Conservation (phyloP, 2,329 filamentous ascomycete genomes). For the Fusarium sororula region DNA sequence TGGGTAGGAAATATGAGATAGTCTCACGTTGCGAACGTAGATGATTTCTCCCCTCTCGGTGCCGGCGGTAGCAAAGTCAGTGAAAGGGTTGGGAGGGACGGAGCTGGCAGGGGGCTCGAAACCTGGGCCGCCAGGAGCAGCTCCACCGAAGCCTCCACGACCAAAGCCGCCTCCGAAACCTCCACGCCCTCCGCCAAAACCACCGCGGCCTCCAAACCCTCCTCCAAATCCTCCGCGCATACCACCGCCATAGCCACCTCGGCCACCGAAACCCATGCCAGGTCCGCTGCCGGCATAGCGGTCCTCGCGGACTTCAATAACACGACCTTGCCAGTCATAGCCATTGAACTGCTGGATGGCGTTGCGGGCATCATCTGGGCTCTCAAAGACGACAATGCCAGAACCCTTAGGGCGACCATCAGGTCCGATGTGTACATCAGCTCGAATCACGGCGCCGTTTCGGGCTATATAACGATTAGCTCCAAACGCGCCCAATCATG, state of each 20-base stretch:
- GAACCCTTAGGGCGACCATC: slow-evolving; percentile 96
- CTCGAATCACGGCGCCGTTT: slow-evolving; percentile 85
- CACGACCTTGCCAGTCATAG: slow-evolving; percentile 96
- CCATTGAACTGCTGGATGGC: slow-evolving; percentile 98
- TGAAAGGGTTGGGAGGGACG: slow-evolving; percentile 85
- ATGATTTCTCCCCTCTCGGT: slow-evolving; percentile 86
- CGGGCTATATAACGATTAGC: slow-evolving; percentile 51
- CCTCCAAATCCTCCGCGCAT: slow-evolving; percentile 69
- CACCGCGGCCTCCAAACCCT: slow-evolving; percentile 60
- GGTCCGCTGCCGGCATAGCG: slow-evolving; percentile 79
- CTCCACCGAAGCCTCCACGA: slow-evolving; percentile 58
- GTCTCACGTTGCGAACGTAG: slow-evolving; percentile 94
- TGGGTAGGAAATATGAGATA: not conserved
- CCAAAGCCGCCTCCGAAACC: slow-evolving; percentile 57
- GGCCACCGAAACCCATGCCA: slow-evolving; percentile 62
- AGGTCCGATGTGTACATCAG: slow-evolving; percentile 91
- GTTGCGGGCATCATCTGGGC: slow-evolving; percentile 90
- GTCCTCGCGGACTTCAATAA: slow-evolving; percentile 94
- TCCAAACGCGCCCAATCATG: not conserved
- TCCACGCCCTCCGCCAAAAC: slow-evolving; percentile 55
- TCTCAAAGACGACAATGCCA: slow-evolving; percentile 96
- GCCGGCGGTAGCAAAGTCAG: slow-evolving; percentile 87
- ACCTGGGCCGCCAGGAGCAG: slow-evolving; percentile 45
- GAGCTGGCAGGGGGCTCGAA: slow-evolving; percentile 61
- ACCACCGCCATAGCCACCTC: slow-evolving; percentile 68